These are phyloP conservation scores for Verruconis gallopava DNA, from an alignment of 2,329 filamentous ascomycete species.

Conservation along the genomic window DNA sequence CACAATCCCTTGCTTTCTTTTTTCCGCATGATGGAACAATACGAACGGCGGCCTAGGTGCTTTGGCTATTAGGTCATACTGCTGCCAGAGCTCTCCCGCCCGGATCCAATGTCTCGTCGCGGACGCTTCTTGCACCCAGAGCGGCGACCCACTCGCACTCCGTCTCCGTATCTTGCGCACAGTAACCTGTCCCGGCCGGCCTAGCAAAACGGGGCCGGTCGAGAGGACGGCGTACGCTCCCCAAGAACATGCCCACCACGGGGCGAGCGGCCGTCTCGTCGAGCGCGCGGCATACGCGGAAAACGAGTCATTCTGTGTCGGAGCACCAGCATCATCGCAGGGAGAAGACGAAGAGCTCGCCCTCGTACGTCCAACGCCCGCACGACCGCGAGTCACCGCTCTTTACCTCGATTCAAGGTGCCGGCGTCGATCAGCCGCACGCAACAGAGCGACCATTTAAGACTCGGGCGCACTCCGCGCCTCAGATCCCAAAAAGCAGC, in stretches of 20 bases:
- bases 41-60: too few relatives aligned
- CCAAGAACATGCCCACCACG: conserved; percentile 7
- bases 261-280: conserved; percentile 8
- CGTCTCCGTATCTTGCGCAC: not conserved
- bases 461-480: conserved; percentile 25
- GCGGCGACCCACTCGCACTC: not conserved
- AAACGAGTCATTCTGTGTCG: not conserved
- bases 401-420: conserved; percentile 10
- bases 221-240: not conserved
- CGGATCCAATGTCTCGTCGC: not conserved
- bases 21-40: not conserved
- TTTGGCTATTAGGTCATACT: not conserved
- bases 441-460: conserved; percentile 18
- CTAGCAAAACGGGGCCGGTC: not conserved
- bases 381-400: not conserved
- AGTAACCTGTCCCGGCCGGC: not conserved
- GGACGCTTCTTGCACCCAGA: not conserved
- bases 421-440: conserved; percentile 9
- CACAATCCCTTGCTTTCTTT: not conserved
- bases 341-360: conserved; percentile 19
- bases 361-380: conserved; percentile 14
- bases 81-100: not conserved
- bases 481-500: conserved; percentile 19
- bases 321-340: conserved; percentile 6
- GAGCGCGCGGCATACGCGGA: not conserved